These are phyloP conservation scores for Striga hermonthica DNA, from an alignment of 305 asterid species.

Conservation along the genomic window DNA sequence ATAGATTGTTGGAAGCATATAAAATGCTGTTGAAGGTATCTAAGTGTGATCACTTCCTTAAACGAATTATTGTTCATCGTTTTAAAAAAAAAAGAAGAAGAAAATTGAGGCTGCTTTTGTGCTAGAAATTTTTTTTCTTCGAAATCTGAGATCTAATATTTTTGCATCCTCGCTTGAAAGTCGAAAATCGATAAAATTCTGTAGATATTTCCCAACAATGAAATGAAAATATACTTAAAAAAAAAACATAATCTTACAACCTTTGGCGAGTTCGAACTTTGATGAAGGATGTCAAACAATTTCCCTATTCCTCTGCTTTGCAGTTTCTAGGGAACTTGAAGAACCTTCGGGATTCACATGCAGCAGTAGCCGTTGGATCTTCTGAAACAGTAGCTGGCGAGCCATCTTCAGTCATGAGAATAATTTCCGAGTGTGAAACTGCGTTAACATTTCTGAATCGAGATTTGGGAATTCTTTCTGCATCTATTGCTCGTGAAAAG, in stretches of 20 bases:
- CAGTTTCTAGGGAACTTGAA: constrained; percentile 94
- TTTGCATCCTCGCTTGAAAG: too few relatives aligned
- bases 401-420: constrained; percentile 88
- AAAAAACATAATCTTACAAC: neutral
- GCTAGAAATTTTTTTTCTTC: too few relatives aligned
- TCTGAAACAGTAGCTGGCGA: constrained; percentile 85
- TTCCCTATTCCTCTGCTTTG: constrained; percentile 17
- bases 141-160: too few relatives aligned
- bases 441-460: constrained; percentile 81
- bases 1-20: constrained; percentile 89
- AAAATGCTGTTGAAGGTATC: constrained; percentile 96
- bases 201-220: neutral
- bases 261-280: constrained; percentile 3
- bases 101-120: too few relatives aligned
- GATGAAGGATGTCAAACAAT: constrained; percentile 18
- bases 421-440: constrained; percentile 91
- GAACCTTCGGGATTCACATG: constrained; percentile 93
- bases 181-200: neutral
- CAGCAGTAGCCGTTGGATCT: constrained; percentile 88
- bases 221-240: neutral
- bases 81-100: too few relatives aligned
- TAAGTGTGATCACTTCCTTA: constrained; percentile 10
- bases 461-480: constrained; percentile 88
- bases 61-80: constrained; percentile 26
- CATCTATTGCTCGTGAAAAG: constrained; percentile 91